Base-by-base conservation (phyloP, 2,329 filamentous ascomycete species). In the Aureobasidium subglaciale region DNA sequence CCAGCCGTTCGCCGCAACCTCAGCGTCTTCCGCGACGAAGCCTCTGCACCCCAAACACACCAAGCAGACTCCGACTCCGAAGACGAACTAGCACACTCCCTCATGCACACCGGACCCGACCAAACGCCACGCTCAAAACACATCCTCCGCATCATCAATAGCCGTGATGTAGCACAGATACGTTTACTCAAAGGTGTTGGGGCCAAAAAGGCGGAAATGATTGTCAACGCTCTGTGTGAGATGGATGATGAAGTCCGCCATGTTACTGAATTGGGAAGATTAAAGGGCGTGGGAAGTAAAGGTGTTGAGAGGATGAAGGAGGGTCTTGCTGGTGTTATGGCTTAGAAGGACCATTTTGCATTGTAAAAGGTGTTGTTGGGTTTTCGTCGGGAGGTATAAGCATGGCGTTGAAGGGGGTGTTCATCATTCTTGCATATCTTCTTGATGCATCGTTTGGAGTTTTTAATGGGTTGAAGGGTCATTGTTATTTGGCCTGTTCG, bases 141-240 rank as follows among this genome's bases (percentile, higher is more conserved):
- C 58, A 71, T 90, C 2, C 76, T 90, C 2, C 75, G 80, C 43
- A 85, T 90, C 63, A 81, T 90, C 70, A 90, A 90, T 73, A 88
- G 85, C 18, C 79, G 84, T 46, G 84, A 90, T 59, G 70, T 86
- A 16, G 73, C 73, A 13, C 75, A 80, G 65, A 90, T 90, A 68
- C 80, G 79, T 63, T 72, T 80, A 3, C 75, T 90, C 1, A 82
- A 83, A 35, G 87, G 87, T 2, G 84, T 90, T 10, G 87, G 87
- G 0, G 76, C 82, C 1, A 90, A 89, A 73, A 87, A 85, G 67
- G 87, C 87, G 2, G 74, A 78, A 57, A 71, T 70, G 10, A 78
- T 78, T 34, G 75, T 78, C 1, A 73, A 73, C 35, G 73, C 70
- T 58, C 61, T 78, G 11, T 70, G 74, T 29, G 75, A 77, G 60